phyloP scores from a whole-genome alignment of 169 alveolate genomes.

The Plasmodium falciparum region DNA sequence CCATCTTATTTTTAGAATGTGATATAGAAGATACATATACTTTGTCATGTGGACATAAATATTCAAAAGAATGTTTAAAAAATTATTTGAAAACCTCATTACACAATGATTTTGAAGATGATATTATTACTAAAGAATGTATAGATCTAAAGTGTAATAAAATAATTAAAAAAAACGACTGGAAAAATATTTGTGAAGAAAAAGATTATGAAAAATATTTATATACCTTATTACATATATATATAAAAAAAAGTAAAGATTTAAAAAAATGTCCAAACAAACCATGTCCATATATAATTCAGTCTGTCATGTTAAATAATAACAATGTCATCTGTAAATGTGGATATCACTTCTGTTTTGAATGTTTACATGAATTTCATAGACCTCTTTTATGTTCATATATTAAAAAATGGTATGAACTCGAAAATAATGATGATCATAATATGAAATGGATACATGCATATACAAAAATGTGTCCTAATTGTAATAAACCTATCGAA shows the following conservation, averaged over 20 bases:
- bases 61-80: constrained; percentile 45
- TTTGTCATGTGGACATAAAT: constrained; percentile 52
- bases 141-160: constrained; percentile 20
- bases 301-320: constrained; percentile 23
- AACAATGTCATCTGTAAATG: constrained; percentile 37
- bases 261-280: constrained; percentile 44
- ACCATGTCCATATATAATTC: constrained; percentile 20
- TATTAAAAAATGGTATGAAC: constrained; percentile 39
- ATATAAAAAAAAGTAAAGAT: constrained; percentile 15
- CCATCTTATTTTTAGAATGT: constrained; percentile 25
- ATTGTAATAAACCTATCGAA: constrained; percentile 47
- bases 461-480: constrained; percentile 51
- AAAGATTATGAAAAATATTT: constrained; percentile 14
- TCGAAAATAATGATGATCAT: constrained; percentile 31
- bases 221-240: constrained; percentile 11
- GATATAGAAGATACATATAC: constrained; percentile 31
- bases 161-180: constrained; percentile 25
- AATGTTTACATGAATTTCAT: constrained; percentile 28
- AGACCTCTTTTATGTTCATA: constrained; percentile 38
- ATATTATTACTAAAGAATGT: constrained; percentile 31
- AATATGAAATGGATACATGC: constrained; percentile 35
- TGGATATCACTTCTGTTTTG: constrained; percentile 48
- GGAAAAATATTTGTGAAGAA: constrained; percentile 27
- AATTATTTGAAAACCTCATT: constrained; percentile 36
- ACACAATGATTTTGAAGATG: constrained; percentile 31